phyloP scores from a whole-genome alignment of 129 eudicot species.

The Artemisia argyi region DNA sequence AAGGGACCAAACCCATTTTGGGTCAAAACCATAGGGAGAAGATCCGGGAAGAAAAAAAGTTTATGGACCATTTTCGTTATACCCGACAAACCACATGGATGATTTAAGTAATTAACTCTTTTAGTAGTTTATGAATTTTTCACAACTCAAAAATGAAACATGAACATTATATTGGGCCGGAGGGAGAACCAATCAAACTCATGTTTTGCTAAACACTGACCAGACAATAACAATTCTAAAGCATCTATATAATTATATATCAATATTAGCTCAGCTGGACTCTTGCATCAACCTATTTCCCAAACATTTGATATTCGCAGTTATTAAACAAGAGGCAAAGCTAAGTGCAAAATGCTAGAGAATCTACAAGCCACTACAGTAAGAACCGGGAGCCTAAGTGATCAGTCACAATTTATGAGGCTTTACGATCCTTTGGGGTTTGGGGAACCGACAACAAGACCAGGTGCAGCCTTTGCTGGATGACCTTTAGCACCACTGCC shows the following conservation, averaged over 20 bases:
- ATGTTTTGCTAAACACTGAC: too few species aligned
- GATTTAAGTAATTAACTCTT: too few species aligned
- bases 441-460: slow-evolving; percentile 55
- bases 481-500: slow-evolving; percentile 48
- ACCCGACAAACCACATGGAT: too few species aligned
- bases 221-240: background rate
- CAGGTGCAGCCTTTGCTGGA: slow-evolving; percentile 51
- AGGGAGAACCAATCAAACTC: too few species aligned
- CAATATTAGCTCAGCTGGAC: background rate
- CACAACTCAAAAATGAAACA: too few species aligned
- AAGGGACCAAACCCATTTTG: too few species aligned
- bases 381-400: background rate
- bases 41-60: too few species aligned
- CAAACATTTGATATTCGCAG: background rate
- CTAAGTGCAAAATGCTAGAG: background rate
- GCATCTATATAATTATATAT: background rate
- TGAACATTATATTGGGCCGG: too few species aligned
- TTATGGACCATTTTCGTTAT: too few species aligned
- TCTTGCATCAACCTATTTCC: background rate
- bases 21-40: too few species aligned
- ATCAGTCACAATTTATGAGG: slow-evolving; percentile 24
- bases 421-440: slow-evolving; percentile 43
- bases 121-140: too few species aligned
- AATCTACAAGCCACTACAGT: background rate
- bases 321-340: background rate